A percentile compares a stretch with the other conserved stretches of the same genome.
Evolutionary conservation across 257 asterid species (phyloP).

Genomic region (Lycium ferocissimum): DNA sequence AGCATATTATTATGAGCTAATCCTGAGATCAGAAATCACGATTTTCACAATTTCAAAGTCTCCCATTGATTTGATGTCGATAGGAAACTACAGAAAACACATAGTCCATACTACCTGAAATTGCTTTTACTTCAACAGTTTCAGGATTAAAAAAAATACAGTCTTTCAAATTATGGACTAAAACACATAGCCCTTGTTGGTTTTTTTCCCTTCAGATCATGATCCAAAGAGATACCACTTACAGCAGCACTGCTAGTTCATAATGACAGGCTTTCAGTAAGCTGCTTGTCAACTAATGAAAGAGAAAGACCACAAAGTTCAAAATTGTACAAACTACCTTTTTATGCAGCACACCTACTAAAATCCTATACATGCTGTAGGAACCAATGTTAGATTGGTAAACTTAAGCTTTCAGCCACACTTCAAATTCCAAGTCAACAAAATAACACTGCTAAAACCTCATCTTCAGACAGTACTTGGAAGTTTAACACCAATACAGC

Average conservation of each 20-base stretch:
- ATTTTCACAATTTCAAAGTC: background rate
- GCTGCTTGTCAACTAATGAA: too few relatives aligned
- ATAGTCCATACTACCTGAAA: background rate
- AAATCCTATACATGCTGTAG: too few relatives aligned
- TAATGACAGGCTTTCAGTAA: too few relatives aligned
- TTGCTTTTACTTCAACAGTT: background rate
- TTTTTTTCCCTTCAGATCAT: too few relatives aligned
- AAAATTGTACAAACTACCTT: too few relatives aligned
- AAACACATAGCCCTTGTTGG: too few relatives aligned
- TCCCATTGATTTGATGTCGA: background rate
- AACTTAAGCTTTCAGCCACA: background rate
- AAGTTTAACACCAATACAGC: background rate
- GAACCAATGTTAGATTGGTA: constrained; percentile 13
- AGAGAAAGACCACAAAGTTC: too few relatives aligned
- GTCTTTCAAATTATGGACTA: too few relatives aligned
- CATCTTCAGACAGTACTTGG: background rate
- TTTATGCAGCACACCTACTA: too few relatives aligned
- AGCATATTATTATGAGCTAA: background rate
- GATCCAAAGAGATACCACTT: too few relatives aligned
- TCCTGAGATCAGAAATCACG: background rate
- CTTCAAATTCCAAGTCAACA: background rate
- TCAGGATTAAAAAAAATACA: background rate
- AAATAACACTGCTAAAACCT: background rate
- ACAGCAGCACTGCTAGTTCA: too few relatives aligned
- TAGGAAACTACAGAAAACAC: background rate